These are phyloP conservation scores for Fomitiporia mediterranea DNA, from an alignment of 1,284 basidiomycete species.

Conservation along the genomic window DNA sequence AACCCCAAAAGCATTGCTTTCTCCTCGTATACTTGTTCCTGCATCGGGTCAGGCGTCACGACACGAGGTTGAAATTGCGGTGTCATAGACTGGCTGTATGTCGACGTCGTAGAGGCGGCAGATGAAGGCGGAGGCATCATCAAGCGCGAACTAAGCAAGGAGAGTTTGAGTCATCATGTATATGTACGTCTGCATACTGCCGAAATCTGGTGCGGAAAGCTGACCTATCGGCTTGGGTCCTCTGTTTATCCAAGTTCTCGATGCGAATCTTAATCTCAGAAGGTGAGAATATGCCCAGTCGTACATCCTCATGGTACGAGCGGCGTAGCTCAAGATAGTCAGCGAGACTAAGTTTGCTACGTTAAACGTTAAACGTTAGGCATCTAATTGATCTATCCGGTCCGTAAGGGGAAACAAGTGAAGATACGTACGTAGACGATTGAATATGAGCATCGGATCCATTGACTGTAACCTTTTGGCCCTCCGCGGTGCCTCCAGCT, in stretches of 20 bases:
- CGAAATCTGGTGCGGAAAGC: not conserved
- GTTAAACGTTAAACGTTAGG: not conserved
- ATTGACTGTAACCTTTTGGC: conserved; percentile 4
- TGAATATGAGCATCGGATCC: not conserved
- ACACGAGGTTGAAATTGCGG: not conserved
- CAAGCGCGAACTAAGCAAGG: not conserved
- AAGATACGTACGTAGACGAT: not conserved
- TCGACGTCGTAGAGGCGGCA: not conserved
- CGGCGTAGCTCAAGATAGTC: conserved; percentile 17
- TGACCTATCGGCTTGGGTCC: conserved; percentile 8
- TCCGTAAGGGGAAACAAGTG: not conserved
- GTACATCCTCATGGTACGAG: conserved; percentile 17
- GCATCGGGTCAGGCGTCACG: conserved; percentile 4
- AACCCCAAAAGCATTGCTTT: conserved; percentile 10
- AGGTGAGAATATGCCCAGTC: conserved; percentile 15
- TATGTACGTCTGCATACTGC: not conserved
- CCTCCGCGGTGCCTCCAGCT: conserved; percentile 6
- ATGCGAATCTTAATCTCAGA: conserved; percentile 13
- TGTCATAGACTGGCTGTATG: not conserved
- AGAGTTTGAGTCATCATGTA: too few relatives aligned
- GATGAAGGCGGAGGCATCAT: not conserved
- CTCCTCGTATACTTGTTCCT: conserved; percentile 13
- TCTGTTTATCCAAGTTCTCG: conserved; percentile 14
- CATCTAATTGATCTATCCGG: too few relatives aligned
- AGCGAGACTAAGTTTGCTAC: conserved; percentile 1